Conservation (phyloP, 2,329 filamentous ascomycete genomes). For the Fusarium veterinarium region DNA sequence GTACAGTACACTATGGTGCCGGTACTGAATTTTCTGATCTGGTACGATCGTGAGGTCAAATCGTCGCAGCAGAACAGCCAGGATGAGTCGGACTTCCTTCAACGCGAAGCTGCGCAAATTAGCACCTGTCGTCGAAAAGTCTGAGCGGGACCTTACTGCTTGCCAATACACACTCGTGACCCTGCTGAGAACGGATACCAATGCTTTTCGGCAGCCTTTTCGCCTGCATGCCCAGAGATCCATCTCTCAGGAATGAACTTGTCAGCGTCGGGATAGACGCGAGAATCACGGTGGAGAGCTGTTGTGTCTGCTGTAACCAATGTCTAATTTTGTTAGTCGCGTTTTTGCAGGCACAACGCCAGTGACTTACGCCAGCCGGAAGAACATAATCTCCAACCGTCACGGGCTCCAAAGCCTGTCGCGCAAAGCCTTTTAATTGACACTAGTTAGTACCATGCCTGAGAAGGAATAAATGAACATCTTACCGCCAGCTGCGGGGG, state of each 20-base stretch:
- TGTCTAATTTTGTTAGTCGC: background rate
- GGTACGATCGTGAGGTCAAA: background rate
- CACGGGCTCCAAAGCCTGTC: background rate
- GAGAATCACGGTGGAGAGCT: background rate
- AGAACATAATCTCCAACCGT: background rate
- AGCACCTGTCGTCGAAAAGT: accelerated
- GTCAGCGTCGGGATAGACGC: background rate
- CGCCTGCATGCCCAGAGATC: background rate
- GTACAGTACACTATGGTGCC: background rate
- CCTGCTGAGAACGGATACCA: background rate
- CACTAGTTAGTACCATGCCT: accelerated
- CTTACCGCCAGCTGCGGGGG: background rate
- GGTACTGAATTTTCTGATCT: background rate
- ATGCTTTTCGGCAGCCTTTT: background rate
- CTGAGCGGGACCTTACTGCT: background rate
- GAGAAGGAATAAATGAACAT: background rate
- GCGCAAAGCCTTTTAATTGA: background rate
- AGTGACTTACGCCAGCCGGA: background rate
- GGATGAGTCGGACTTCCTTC: background rate
- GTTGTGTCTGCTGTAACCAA: background rate
- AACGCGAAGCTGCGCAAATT: background rate
- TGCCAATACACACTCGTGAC: background rate
- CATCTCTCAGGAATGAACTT: background rate
- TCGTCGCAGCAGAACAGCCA: background rate
- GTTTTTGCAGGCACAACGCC: background rate